Conservation (phyloP, 169 alveolate species). For the Plasmodium gonderi region DNA sequence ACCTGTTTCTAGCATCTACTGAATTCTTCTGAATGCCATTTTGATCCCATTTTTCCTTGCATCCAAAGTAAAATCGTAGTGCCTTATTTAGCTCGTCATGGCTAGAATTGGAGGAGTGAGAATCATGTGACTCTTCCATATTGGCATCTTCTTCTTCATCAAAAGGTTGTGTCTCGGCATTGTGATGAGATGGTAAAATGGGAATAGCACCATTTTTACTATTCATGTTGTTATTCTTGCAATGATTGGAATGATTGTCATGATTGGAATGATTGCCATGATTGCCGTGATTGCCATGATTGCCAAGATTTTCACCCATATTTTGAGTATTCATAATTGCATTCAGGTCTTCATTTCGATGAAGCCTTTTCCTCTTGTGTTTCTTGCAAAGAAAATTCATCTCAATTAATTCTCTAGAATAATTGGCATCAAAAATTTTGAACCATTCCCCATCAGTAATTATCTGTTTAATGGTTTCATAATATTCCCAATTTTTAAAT, state of each 20-base stretch:
- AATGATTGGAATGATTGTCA: too few species aligned
- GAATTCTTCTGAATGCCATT: background rate
- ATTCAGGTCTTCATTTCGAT: background rate
- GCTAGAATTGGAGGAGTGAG: background rate
- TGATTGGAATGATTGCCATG: background rate
- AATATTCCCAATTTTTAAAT: conserved; percentile 37
- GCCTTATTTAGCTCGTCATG: background rate
- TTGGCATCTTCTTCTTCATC: background rate
- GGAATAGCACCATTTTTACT: background rate
- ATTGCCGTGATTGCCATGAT: background rate
- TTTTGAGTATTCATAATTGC: too few species aligned
- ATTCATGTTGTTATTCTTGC: background rate
- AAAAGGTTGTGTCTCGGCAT: background rate
- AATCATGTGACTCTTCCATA: background rate
- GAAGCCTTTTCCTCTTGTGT: background rate
- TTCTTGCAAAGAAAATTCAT: conserved; percentile 20
- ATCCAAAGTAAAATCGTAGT: background rate
- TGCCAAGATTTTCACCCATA: background rate
- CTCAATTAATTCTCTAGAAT: background rate
- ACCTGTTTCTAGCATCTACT: background rate
- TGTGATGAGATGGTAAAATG: background rate
- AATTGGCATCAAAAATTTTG: background rate
- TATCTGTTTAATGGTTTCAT: conserved; percentile 41
- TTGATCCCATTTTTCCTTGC: background rate
- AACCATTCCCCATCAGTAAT: conserved; percentile 49